Conservation (phyloP, 73 alveolate species). For the Paramecium bursaria region DNA sequence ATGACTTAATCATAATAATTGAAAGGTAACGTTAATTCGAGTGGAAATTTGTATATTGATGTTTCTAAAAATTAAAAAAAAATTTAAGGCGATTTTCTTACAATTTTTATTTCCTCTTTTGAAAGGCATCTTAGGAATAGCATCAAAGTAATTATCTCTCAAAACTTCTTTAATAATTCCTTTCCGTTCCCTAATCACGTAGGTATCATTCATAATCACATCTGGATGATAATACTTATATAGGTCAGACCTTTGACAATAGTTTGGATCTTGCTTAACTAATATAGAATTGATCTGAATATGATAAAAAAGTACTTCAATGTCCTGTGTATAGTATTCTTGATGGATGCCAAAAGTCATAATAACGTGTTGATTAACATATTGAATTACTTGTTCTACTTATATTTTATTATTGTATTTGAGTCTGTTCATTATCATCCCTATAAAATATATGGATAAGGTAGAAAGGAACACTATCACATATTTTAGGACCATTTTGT, state of each 20-base stretch:
- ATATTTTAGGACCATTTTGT: too few species aligned
- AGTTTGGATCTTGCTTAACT: constrained; percentile 26
- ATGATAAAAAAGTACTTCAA: too few species aligned
- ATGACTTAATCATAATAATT: constrained; percentile 35
- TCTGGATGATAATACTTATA: constrained; percentile 57
- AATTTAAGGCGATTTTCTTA: too few species aligned
- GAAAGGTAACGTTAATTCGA: constrained; percentile 44
- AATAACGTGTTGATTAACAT: too few species aligned
- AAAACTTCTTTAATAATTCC: constrained; percentile 37
- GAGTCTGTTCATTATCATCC: too few species aligned
- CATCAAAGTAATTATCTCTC: constrained; percentile 1
- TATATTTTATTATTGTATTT: too few species aligned
- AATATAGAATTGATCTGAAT: constrained; percentile 27
- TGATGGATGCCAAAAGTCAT: too few species aligned
- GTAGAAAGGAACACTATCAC: too few species aligned
- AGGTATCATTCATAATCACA: constrained; percentile 53
- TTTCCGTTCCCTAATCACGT: constrained; percentile 26
- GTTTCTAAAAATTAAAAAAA: neutral
- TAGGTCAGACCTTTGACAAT: constrained; percentile 17
- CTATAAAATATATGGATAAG: too few species aligned
- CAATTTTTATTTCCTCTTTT: neutral
- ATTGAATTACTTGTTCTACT: too few species aligned
- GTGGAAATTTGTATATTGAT: constrained; percentile 30
- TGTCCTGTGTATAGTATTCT: too few species aligned
- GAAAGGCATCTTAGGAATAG: constrained; percentile 22